A percentile compares a stretch with the other conserved stretches of the same genome.
phyloP scores from a whole-genome alignment of 78 protist species.

The Paratrimastix pyriformis region DNA sequence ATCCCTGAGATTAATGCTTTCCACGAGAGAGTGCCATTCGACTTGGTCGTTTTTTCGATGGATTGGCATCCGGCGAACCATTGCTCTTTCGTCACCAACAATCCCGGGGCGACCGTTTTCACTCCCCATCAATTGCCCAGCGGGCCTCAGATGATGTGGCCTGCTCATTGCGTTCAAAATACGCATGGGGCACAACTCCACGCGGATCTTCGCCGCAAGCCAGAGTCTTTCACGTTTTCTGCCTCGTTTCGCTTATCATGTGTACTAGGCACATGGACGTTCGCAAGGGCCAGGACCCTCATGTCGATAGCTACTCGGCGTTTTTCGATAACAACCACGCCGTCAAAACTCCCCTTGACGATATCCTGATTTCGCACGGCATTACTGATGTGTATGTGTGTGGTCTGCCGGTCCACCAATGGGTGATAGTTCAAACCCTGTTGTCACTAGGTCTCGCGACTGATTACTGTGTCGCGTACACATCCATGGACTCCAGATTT shows the following conservation, averaged over 20 bases:
- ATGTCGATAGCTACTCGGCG: slow-evolving; percentile 52
- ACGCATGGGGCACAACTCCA: slow-evolving; percentile 43
- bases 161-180: slow-evolving; percentile 58
- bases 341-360: slow-evolving; percentile 30
- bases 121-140: not conserved
- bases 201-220: not conserved
- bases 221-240: too few relatives aligned
- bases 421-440: too few relatives aligned
- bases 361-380: slow-evolving; percentile 11
- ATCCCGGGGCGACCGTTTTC: slow-evolving; percentile 19
- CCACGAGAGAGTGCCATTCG: too few relatives aligned
- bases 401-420: too few relatives aligned
- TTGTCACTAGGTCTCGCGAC: too few relatives aligned
- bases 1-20: too few relatives aligned
- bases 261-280: not conserved
- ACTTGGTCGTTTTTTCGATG: slow-evolving; percentile 35
- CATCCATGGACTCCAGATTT: slow-evolving; percentile 27
- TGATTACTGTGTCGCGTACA: slow-evolving; percentile 47
- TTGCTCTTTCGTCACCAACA: slow-evolving; percentile 48
- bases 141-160: slow-evolving; percentile 52
- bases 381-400: slow-evolving; percentile 31
- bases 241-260: too few relatives aligned
- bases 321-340: slow-evolving; percentile 38
- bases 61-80: slow-evolving; percentile 64
- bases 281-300: slow-evolving; percentile 36